Conservation (phyloP, 2,329 filamentous ascomycete genomes). For the Sclerotiophoma versabilis region DNA sequence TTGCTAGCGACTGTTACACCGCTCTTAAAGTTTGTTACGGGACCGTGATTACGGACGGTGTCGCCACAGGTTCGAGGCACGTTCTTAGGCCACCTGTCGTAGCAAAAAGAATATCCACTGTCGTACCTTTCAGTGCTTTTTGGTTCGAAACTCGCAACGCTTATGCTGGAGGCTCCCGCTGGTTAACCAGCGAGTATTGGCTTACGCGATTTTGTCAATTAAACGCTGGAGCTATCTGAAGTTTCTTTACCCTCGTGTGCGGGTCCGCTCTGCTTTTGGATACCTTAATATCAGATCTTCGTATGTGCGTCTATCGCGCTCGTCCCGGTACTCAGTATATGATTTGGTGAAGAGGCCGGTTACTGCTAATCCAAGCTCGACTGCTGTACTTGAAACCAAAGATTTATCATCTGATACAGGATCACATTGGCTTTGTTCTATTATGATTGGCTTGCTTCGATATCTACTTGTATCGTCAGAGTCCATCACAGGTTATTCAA, state of each 20-base stretch:
- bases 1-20: conserved; percentile 77
- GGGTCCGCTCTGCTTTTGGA: not conserved
- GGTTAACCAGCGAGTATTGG: conserved; percentile 7
- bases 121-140: conserved; percentile 31
- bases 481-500: no score
- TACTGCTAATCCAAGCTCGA: conserved; percentile 64
- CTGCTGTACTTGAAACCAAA: conserved; percentile 62
- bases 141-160: conserved; percentile 19
- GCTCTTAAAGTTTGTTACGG: conserved; percentile 74
- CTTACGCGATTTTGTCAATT: conserved; percentile 1
- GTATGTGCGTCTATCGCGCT: conserved; percentile 12
- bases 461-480: conserved; percentile 18
- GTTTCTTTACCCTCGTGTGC: not conserved
- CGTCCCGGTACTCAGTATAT: conserved; percentile 21
- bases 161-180: conserved; percentile 16
- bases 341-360: conserved; percentile 59
- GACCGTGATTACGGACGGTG: conserved; percentile 72
- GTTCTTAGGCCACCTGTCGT: conserved; percentile 85
- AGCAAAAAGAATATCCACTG: conserved; percentile 76
- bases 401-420: conserved; percentile 70
- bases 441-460: conserved; percentile 31
- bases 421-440: conserved; percentile 58
- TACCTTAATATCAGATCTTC: not conserved
- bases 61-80: conserved; percentile 82
- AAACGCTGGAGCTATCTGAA: not conserved